Evolutionary conservation across 345 rosid genomes (phyloP), one percentile per base, ranked within the genome.

Genomic region (Combretum micranthum): DNA sequence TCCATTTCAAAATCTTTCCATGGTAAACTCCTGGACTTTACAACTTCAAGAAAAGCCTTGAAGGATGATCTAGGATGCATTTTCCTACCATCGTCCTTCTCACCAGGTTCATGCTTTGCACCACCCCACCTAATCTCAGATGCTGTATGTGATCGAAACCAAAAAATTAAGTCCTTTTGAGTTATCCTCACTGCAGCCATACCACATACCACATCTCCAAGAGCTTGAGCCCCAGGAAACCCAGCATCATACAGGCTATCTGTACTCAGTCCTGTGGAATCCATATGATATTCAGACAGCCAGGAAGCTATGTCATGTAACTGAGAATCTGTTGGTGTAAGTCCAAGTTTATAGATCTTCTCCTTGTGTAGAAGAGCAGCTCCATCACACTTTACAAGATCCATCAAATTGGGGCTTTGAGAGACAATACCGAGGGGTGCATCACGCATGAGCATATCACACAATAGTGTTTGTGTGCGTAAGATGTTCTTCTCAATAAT

Each of bases 1-100:
- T 92, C 96, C 96, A 86, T 88, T 77, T 92, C 98, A 63, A 79
- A 84, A 75, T 88, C 96, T 66, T 88, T 88, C 98, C 96, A 92
- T 18, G 98, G 93, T 58, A 82, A 62, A 78, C 98, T 86, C 73
- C 96, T 86, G 14, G 75, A 77, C 74, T 80, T 88, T 42, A 88
- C 95, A 59, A 84, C 95, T 66, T 88, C 95, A 44, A 88, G 92
- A 59, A 91, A 91, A 46, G 98, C 98, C 81, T 83, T 84, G 79
- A 88, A 92, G 2, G 98, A 92, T 19, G 98, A 88, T 68, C 98
- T 86, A 3, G 98, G 98, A 62, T 92, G 92, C 98, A 92, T 92
- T 71, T 71, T 84, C 73, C 87, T 77, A 7, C 79, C 80, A 63
- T 92, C 93, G 56, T 92, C 95, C 68, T 74, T 80, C 72, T 77